These are phyloP conservation scores for Suillus spraguei DNA, from an alignment of 768 basidiomycete species.

Conservation along the genomic window DNA sequence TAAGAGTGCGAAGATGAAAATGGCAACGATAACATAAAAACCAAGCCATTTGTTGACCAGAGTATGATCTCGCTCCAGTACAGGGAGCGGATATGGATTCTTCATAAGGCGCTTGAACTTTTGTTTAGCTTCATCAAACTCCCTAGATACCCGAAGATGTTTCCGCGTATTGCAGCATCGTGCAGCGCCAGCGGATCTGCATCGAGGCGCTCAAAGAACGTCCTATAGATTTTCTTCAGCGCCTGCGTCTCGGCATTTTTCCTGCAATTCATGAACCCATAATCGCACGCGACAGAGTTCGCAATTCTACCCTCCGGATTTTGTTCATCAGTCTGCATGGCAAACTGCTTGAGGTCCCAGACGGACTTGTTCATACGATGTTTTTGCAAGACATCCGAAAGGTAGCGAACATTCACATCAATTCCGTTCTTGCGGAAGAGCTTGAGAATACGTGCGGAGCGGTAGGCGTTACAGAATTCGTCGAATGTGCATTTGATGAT, in stretches of 20 bases:
- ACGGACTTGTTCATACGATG: slow-evolving; percentile 13
- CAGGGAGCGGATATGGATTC: slow-evolving; percentile 29
- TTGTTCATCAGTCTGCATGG: not conserved
- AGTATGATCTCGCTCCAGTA: not conserved
- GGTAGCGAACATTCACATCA: not conserved
- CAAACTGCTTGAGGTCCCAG: slow-evolving; percentile 16
- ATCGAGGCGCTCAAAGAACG: slow-evolving; percentile 29
- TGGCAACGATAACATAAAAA: not conserved
- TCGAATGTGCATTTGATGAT: slow-evolving; percentile 17
- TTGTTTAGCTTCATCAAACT: slow-evolving; percentile 26
- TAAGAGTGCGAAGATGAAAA: not conserved
- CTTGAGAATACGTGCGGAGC: slow-evolving; percentile 4
- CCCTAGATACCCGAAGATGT: slow-evolving; percentile 30
- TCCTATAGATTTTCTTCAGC: slow-evolving; percentile 36
- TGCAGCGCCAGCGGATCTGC: slow-evolving; percentile 38
- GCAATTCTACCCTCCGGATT: not conserved
- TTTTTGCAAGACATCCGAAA: slow-evolving; percentile 9
- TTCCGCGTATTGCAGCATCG: slow-evolving; percentile 35
- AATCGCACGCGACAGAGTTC: slow-evolving; percentile 12
- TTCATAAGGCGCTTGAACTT: slow-evolving; percentile 32
- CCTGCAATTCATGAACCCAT: slow-evolving; percentile 21
- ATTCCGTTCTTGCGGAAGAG: slow-evolving; percentile 14
- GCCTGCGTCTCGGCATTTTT: slow-evolving; percentile 13
- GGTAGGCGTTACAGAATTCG: slow-evolving; percentile 15
- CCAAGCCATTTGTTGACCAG: not conserved